phyloP scores from a whole-genome alignment of 768 basidiomycete species.

The Lentinula aciculospora region DNA sequence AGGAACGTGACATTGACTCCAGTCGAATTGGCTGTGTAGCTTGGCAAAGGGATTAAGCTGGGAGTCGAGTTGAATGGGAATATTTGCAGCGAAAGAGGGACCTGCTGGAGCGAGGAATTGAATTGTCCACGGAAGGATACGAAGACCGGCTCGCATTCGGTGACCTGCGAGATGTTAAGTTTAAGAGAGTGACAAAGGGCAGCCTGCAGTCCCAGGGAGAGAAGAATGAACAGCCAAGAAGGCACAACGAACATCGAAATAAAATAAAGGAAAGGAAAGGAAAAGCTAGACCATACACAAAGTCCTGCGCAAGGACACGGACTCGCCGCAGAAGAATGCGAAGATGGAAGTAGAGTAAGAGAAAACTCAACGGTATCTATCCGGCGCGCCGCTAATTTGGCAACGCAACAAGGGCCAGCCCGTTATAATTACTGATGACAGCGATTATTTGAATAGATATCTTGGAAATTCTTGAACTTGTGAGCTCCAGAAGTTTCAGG shows the following conservation, averaged over 20 bases:
- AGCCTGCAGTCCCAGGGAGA: constrained; percentile 35
- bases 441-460: too few species aligned
- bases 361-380: constrained; percentile 1
- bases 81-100: constrained; percentile 43
- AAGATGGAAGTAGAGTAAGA: constrained; percentile 19
- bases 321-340: constrained; percentile 24
- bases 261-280: constrained; percentile 11
- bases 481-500: background rate
- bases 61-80: constrained; percentile 50
- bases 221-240: constrained; percentile 24
- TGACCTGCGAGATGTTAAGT: constrained; percentile 36
- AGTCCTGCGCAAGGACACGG: constrained; percentile 21
- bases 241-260: constrained; percentile 19
- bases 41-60: constrained; percentile 39
- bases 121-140: constrained; percentile 38
- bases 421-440: too few species aligned
- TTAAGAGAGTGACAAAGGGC: constrained; percentile 28
- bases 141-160: constrained; percentile 48
- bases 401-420: background rate
- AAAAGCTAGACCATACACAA: constrained; percentile 17
- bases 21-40: constrained; percentile 26
- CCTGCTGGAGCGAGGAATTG: constrained; percentile 20
- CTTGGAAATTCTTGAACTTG: background rate
- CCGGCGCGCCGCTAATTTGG: constrained; percentile 9
- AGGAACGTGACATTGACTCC: constrained; percentile 45